Base-by-base conservation (phyloP, 768 basidiomycete species). In the Amanita phalloides region DNA sequence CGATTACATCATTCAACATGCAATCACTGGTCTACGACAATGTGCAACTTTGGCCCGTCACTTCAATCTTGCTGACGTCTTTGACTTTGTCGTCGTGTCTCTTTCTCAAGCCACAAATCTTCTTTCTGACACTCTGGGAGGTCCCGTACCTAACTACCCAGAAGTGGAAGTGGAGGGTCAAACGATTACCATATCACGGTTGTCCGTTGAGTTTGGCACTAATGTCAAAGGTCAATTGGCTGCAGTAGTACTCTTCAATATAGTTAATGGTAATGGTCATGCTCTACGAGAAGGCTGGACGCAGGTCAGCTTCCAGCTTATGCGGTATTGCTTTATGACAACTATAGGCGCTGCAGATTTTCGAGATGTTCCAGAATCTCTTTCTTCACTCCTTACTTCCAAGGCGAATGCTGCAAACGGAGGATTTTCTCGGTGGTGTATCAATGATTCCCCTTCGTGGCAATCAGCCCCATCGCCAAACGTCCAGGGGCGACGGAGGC, bases 281-380 rank as follows among this genome's bases (percentile, higher is more conserved):
- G 88, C 91, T 8, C 77, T 99, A 47, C 79, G 94, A 28, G 91
- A 94, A 64, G 94, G 95, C 23, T 99, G 96, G 96, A 83, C 81
- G 3, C 87, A 90, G 72, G 89, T 90, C 56, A 57, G 72, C 55
- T 46, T 30, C 20, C 17, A 3, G n/a, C 11, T 28, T 25, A 10
- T 54, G 32, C 20, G 23, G 38, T 33, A 20, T 21, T 17, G 14
- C 44, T 37, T 35, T 23, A 46, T 6, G 20, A 25, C 47, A 37
- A 45, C 37, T 35, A 10, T 21, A 59, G 47, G 45, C 30, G 17
- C 23, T 6, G 43, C 52, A 96, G 88, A 91, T 99, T 50, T 97
- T 99, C 60, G 95, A 98, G 66, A 97, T 98, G 84, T 94, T 95
- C 68, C 87, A 94, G 61, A 96, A 93, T 32, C 72, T 99, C 21